Base-by-base conservation (phyloP, 179 eudicot species). In the Gypsophila paniculata region DNA sequence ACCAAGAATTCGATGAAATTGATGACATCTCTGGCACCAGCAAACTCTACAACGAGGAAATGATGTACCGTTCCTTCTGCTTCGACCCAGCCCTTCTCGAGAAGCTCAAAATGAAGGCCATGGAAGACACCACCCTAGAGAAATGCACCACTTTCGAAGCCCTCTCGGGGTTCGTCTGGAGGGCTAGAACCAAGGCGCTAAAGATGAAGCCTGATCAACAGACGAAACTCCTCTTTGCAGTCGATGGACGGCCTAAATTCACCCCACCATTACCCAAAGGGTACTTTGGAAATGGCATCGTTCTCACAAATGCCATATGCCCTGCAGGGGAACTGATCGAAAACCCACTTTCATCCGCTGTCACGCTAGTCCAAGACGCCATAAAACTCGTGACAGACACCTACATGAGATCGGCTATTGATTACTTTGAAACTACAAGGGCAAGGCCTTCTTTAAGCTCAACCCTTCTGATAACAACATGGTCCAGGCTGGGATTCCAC, bases 201-300 rank as follows among this genome's bases (percentile, higher is more conserved):
- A 63, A 71, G 8, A 72, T 82, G 79, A 71, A 72, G 25, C 79
- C 81, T 0, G 72, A 86, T 61, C 88, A 86, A 75, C 78, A 71
- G 34, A 78, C 88, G 0, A 84, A 81, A 44, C 83, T 86, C 12
- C 83, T 86, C 12, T 80, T 82, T 49, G 86, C 86, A 2, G 88
- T 86, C 0, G 86, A 84, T 62, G 85, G 85, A 11, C 72, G 87
- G 68, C 36, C 81, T 3, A 87, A 78, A 55, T 81, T 85, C 51
- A 68, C 61, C 52, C 87, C 86, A 19, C 85, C 85, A 0, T 38
- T 87, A n/a, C 87, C 91, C 60, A 61, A 70, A 61, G 84, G 84
- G 0, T 87, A 82, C 36, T 84, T 81, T 67, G 90, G 90, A 0
- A 86, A 86, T 70, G 88, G 86, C 1, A 81, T 86, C 22, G 85